Evolutionary conservation across 306 rosid genomes (phyloP), one percentile per base, ranked within the genome.

Genomic region (Abrus pulchellus): DNA sequence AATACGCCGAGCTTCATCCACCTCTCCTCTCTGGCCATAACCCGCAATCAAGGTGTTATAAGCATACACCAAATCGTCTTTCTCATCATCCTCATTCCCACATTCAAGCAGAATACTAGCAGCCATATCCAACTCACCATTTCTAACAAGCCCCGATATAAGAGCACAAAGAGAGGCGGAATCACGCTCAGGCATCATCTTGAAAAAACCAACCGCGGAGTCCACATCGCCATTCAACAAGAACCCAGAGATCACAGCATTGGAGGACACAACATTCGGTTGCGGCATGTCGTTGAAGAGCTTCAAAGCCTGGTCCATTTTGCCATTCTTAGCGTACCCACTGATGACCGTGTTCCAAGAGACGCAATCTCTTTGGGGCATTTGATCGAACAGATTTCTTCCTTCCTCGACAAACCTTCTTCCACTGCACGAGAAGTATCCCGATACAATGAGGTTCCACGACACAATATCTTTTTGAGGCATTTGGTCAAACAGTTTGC

Each of bases 331-430:
- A 0, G 90, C 87, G 30, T 86, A 86, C 6, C 90, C 90, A 12
- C 87, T 86, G 5, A 86, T 83, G 10, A 80, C 74, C 1, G 90
- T 86, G 80, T 83, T 86, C 90, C 90, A 86, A 61, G 90, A 86
- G 50, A 86, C 87, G 61, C 78, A 72, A 72, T 86, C 90, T 30
- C 85, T 84, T 14, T 72, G 75, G 0, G 85, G 85, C 87, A 86
- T 86, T 67, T 50, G 49, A 47, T 86, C 89, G 59, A 86, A 86
- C 76, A 86, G 79, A 50, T 72, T 80, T 14, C 83, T 53, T 10
- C 85, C 89, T 53, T 86, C 85, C 50, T 86, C 85, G 0, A 76
- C 33, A 32, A 68, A 86, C 77, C 85, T 32, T 9, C 83, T 68
- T 20, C 81, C 66, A 0, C 48, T 68, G 41, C 90, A 86, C 2